Percentiles rank a stretch among this genome's conserved stretches.
phyloP scores from a whole-genome alignment of 176 grass and related monocot species.

The Panicum miliaceum region DNA sequence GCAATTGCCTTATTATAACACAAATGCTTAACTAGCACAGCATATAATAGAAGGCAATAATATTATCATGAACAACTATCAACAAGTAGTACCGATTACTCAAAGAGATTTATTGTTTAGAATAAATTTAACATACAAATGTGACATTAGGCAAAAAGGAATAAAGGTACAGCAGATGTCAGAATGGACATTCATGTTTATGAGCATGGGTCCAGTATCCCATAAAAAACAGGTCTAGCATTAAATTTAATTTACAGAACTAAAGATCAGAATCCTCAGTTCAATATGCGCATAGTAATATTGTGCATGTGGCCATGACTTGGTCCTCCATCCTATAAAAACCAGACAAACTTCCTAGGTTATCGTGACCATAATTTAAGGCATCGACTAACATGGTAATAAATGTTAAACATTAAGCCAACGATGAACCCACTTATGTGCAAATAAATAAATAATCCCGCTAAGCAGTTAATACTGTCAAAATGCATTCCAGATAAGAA shows the following conservation, averaged over 20 bases:
- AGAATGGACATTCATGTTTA: constrained; percentile 5
- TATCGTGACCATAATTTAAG: neutral
- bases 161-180: neutral
- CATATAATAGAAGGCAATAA: neutral
- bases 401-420: neutral
- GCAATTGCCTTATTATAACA: neutral
- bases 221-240: neutral
- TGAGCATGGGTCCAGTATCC: neutral
- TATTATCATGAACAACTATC: neutral
- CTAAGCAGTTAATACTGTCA: neutral
- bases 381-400: neutral
- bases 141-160: neutral
- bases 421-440: neutral
- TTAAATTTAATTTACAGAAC: neutral
- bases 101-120: neutral
- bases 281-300: neutral
- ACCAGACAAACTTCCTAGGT: neutral
- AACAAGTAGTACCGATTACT: neutral
- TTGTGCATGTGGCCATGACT: neutral
- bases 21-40: neutral
- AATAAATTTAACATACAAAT: neutral
- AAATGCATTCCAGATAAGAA: neutral
- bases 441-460: neutral
- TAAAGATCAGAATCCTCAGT: neutral
- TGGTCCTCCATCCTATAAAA: neutral